phyloP scores from a whole-genome alignment of 495 filamentous ascomycete species.

The Penicillium ucsense region DNA sequence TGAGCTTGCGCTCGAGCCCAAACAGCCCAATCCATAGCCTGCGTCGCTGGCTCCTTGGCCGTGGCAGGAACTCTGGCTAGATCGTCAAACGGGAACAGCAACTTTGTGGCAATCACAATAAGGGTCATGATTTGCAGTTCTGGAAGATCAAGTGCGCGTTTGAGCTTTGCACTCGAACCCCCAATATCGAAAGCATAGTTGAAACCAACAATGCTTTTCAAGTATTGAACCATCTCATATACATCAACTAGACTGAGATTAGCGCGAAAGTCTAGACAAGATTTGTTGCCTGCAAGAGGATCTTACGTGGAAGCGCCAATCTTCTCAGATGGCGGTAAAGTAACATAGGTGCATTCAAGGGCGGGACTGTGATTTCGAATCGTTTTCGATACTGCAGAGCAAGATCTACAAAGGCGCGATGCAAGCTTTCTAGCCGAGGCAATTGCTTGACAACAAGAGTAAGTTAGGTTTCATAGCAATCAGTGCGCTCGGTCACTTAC shows the following conservation, averaged over 20 bases:
- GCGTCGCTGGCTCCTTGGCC: slow-evolving; percentile 47
- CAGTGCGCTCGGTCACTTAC: slow-evolving; percentile 25
- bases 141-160: slow-evolving; percentile 42
- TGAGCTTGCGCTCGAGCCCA: slow-evolving; percentile 53
- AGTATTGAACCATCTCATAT: slow-evolving; percentile 48
- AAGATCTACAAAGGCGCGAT: slow-evolving; percentile 50
- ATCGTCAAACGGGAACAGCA: slow-evolving; percentile 67
- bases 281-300: neutral
- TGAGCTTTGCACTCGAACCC: slow-evolving; percentile 11
- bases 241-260: slow-evolving; percentile 50
- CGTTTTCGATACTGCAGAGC: slow-evolving; percentile 52
- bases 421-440: slow-evolving; percentile 47
- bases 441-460: slow-evolving; percentile 14
- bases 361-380: slow-evolving; percentile 62
- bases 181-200: slow-evolving; percentile 45
- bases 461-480: neutral
- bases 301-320: slow-evolving; percentile 68
- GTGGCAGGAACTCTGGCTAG: slow-evolving; percentile 45
- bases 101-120: slow-evolving; percentile 69
- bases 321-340: slow-evolving; percentile 61
- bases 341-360: slow-evolving; percentile 57
- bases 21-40: slow-evolving; percentile 58
- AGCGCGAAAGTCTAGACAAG: neutral
- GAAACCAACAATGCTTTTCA: slow-evolving; percentile 47
- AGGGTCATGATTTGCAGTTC: slow-evolving; percentile 63